Evolutionary conservation across 345 rosid species (phyloP), one percentile per base, ranked within the genome.

Genomic region (Syzygium grande): DNA sequence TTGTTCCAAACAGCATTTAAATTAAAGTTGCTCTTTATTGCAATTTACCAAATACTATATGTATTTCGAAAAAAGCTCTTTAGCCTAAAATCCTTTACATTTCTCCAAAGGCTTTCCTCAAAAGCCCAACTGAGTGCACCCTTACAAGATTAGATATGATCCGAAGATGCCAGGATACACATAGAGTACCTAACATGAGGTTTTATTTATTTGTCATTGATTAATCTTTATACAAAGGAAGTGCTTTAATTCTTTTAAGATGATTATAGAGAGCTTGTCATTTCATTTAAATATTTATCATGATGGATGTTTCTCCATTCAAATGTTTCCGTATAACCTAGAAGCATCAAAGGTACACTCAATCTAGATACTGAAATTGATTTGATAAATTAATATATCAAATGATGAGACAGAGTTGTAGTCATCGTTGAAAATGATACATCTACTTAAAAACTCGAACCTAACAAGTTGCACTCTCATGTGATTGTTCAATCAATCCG

Each of bases 401-500:
- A 59, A 59, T 6, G 3, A 59, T 25, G 29, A 5, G 3, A 59
- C 15, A 11, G 2, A 59, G 27, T 59, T 59, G 4, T 61, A n/a
- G 3, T 15, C 73, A 61, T 6, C 7, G 13, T 13, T n/a, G 17
- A 61, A 0, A 13, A 61, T n/a, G 38, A 61, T n/a, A 7, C 34
- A 6, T 61, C 34, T 61, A 3, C 17, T 61, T 6, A 61, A 61
- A 61, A 61, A n/a, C 27, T 59, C 2, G 13, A 68, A 30, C 34
- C 23, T 68, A 65, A 16, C 43, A 30, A 30, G 4, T 0, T 0
- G 9, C 5, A 0, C 25, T 34, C 38, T 4, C 43, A 17, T 16
- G 0, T 4, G 79, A 68, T 21, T 29, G 9, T 29, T 63, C 29
- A 63, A n/a, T 9, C 5, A 7, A 5, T 29, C 17, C 1, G 3